Percentiles rank a stretch among this genome's conserved stretches.
phyloP scores from a whole-genome alignment of 2,329 filamentous ascomycete genomes.

The Fusarium coffeatum region DNA sequence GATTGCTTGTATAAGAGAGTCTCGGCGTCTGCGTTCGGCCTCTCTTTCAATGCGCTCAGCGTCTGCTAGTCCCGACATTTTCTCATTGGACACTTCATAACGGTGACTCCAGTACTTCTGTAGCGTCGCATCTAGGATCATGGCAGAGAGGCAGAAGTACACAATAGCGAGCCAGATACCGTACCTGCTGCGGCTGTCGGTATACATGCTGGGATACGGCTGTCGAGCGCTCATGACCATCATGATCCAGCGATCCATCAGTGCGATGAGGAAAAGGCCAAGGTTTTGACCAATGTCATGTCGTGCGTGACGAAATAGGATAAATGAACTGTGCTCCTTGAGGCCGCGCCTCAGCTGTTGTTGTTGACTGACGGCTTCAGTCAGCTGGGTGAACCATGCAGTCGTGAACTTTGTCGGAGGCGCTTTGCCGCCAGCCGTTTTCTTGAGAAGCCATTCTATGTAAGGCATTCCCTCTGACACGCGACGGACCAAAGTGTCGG shows the following conservation, averaged over 20 bases:
- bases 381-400: conserved; percentile 35
- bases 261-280: conserved; percentile 28
- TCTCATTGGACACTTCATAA: conserved; percentile 13
- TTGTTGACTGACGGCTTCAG: conserved; percentile 25
- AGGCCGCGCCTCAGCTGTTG: conserved; percentile 23
- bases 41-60: conserved; percentile 1
- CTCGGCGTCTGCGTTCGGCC: background rate
- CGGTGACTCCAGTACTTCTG: conserved; percentile 33
- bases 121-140: conserved; percentile 28
- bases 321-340: conserved; percentile 32
- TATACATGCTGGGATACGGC: conserved; percentile 35
- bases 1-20: background rate
- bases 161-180: conserved; percentile 34
- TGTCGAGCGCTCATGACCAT: conserved; percentile 31
- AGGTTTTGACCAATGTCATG: conserved; percentile 37
- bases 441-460: conserved; percentile 34
- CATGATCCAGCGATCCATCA: conserved; percentile 40
- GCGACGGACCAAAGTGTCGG: conserved; percentile 19
- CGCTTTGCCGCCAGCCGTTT: conserved; percentile 4
- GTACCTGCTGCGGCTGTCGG: conserved; percentile 25
- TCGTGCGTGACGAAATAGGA: conserved; percentile 28
- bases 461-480: conserved; percentile 32
- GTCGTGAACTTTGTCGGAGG: conserved; percentile 23
- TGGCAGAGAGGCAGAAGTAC: conserved; percentile 34
- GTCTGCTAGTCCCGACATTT: conserved; percentile 7